Evolutionary conservation across 495 filamentous ascomycete genomes (phyloP).

Genomic region (Geoglossum glabrum): DNA sequence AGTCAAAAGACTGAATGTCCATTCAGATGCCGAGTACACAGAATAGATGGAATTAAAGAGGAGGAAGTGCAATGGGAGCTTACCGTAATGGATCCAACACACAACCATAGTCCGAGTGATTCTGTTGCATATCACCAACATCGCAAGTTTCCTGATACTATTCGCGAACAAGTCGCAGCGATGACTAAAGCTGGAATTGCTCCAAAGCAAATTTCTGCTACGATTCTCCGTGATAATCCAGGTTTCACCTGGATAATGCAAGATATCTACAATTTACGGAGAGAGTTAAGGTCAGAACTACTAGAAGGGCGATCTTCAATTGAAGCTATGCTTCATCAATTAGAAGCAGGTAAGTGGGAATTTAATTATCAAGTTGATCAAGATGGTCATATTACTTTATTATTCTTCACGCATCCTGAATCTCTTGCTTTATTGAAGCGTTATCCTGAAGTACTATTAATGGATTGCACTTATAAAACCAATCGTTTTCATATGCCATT

Average conservation of each 20-base stretch:
- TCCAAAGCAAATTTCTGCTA: no score
- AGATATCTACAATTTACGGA: neutral
- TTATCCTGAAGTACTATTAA: conserved; percentile 6
- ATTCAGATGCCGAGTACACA: neutral
- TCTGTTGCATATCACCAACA: neutral
- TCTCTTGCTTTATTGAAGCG: neutral
- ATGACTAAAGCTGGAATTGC: no score
- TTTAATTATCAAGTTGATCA: no score
- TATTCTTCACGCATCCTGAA: neutral
- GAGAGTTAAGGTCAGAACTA: neutral
- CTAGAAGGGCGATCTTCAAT: no score
- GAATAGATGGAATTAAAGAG: no score
- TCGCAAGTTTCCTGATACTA: no score
- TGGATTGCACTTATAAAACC: conserved; percentile 9
- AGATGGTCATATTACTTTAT: no score
- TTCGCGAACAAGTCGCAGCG: no score
- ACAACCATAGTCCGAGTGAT: no score
- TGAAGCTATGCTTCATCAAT: no score
- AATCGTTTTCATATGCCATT: conserved; percentile 10
- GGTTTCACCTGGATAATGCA: neutral
- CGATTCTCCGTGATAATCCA: no score
- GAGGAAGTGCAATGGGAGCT: neutral
- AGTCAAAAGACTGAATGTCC: neutral
- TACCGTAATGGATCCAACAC: neutral
- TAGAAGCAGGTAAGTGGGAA: no score